A percentile compares a stretch with the other conserved stretches of the same genome.
These are phyloP conservation scores for Aspergillus versicolor DNA, from an alignment of 2,329 filamentous ascomycete species.

Conservation along the genomic window DNA sequence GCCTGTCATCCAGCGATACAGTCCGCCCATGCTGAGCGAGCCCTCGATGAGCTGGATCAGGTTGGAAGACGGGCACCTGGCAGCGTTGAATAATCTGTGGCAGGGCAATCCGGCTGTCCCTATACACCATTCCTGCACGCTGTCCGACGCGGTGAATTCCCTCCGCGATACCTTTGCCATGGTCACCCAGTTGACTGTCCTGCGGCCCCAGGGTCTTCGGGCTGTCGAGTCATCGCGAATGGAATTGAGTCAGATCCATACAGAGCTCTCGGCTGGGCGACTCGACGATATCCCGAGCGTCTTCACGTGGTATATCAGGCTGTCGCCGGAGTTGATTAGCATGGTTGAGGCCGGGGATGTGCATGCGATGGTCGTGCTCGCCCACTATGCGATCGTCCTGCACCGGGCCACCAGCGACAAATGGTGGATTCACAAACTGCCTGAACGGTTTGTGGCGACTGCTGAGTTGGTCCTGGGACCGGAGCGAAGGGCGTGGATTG, in stretches of 20 bases:
- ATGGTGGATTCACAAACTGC: slow-evolving; percentile 3
- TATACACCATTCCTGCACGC: not conserved
- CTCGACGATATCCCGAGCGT: slow-evolving; percentile 3
- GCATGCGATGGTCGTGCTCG: slow-evolving; percentile 5
- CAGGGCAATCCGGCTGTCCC: not conserved
- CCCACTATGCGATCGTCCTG: slow-evolving; percentile 6
- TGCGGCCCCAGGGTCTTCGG: not conserved
- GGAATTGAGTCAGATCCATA: not conserved
- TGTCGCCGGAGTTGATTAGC: not conserved
- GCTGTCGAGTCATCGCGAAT: no score
- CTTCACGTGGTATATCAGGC: slow-evolving; percentile 7
- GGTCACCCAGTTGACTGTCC: slow-evolving; percentile 6
- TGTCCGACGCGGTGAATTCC: not conserved
- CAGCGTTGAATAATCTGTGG: not conserved
- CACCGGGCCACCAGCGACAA: not conserved
- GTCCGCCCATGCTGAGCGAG: not conserved
- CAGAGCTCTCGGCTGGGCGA: not conserved
- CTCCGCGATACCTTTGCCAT: slow-evolving; percentile 7
- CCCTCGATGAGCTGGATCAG: not conserved
- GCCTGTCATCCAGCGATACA: not conserved
- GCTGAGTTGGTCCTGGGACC: not conserved
- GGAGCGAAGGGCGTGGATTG: slow-evolving; percentile 1
- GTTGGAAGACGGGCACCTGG: not conserved
- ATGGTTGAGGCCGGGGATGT: not conserved
- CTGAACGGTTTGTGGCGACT: not conserved